Conservation (phyloP, 345 rosid genomes). For the Aquilaria sinensis region DNA sequence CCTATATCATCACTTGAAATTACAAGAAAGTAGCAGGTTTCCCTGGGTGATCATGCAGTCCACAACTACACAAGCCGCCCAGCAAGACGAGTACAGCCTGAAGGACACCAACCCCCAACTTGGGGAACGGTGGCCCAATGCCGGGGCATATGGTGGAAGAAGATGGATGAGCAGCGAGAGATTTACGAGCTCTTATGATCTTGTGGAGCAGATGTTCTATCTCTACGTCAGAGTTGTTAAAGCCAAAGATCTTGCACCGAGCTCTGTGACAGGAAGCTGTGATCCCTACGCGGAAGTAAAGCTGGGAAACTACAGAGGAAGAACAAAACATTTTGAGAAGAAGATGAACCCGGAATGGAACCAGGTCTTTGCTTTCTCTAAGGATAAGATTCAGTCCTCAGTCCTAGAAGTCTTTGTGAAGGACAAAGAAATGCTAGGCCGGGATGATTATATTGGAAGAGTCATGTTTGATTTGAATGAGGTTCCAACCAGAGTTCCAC, state of each 20-base stretch:
- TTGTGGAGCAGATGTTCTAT: constrained; percentile 79
- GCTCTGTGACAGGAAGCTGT: constrained; percentile 56
- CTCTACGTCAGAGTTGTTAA: constrained; percentile 68
- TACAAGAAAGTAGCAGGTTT: constrained; percentile 34
- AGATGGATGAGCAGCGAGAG: constrained; percentile 61
- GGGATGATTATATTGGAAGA: constrained; percentile 74
- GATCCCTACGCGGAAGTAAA: constrained; percentile 91
- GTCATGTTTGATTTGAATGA: constrained; percentile 74
- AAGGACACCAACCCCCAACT: constrained; percentile 65
- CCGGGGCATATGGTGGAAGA: constrained; percentile 41
- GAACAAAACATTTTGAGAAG: constrained; percentile 68
- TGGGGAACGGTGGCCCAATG: constrained; percentile 67
- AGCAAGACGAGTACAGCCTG: constrained; percentile 36
- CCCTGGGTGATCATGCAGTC: constrained; percentile 36
- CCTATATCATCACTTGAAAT: constrained; percentile 34
- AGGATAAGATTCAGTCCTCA: constrained; percentile 78
- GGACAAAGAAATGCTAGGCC: constrained; percentile 64
- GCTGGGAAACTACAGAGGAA: constrained; percentile 90
- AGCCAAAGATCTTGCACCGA: constrained; percentile 72
- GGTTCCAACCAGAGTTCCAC: constrained; percentile 91
- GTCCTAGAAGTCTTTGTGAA: constrained; percentile 61
- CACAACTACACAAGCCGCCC: constrained; percentile 17
- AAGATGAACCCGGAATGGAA: constrained; percentile 86
- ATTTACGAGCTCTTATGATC: constrained; percentile 52
- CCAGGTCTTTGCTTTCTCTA: constrained; percentile 84